phyloP scores from a whole-genome alignment of 768 basidiomycete species.

The Amyloporia xantha region DNA sequence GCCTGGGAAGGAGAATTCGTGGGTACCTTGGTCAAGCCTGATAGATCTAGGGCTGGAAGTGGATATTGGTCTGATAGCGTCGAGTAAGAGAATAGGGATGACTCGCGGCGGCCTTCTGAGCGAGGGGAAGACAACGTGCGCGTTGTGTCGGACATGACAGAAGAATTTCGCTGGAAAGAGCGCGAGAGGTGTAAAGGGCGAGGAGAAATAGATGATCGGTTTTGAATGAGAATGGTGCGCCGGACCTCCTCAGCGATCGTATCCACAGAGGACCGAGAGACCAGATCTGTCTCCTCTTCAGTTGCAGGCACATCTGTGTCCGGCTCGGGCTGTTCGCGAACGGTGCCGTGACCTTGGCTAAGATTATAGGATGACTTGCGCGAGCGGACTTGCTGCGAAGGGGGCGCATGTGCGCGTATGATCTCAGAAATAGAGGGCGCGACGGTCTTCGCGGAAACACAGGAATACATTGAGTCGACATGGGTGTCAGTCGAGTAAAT shows the following conservation, averaged over 20 bases:
- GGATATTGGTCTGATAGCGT: constrained; percentile 20
- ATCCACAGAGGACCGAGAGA: constrained; percentile 82
- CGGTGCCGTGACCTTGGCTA: constrained; percentile 34
- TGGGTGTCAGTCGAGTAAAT: not conserved
- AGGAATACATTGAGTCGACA: not conserved
- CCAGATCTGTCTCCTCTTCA: constrained; percentile 55
- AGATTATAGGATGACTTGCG: constrained; percentile 44
- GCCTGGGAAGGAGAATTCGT: constrained; percentile 51
- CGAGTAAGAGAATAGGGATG: constrained; percentile 23
- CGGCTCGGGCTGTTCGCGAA: constrained; percentile 44
- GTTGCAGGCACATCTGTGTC: constrained; percentile 42
- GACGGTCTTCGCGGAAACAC: constrained; percentile 33
- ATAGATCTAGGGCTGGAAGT: constrained; percentile 20
- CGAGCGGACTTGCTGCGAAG: constrained; percentile 35
- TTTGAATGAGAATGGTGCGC: constrained; percentile 60
- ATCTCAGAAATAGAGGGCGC: constrained; percentile 86
- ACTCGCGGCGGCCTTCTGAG: constrained; percentile 16
- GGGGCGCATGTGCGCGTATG: constrained; percentile 73
- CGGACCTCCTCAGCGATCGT: constrained; percentile 81
- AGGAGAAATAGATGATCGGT: constrained; percentile 29
- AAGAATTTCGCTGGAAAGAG: constrained; percentile 21
- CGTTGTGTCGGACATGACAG: constrained; percentile 13
- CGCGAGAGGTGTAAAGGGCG: constrained; percentile 23
- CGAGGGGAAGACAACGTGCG: constrained; percentile 14
- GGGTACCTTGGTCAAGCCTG: constrained; percentile 37